Conservation (phyloP, 2,329 filamentous ascomycete genomes). For the Pseudogymnoascus sp. region DNA sequence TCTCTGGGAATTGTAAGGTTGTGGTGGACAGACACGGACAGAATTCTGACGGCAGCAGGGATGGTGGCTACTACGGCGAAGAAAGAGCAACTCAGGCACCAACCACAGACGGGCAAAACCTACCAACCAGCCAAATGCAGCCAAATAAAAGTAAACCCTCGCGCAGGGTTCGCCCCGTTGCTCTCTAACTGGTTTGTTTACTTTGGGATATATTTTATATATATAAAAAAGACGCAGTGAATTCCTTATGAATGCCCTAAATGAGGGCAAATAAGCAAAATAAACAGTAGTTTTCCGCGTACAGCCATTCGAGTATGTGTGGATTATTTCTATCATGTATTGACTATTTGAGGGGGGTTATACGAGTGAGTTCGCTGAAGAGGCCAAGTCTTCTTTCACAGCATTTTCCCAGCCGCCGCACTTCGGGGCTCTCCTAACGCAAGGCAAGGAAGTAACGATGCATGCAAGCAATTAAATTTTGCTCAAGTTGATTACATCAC, state of each 20-base stretch:
- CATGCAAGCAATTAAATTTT: not conserved
- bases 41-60: slow-evolving; percentile 1
- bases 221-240: not conserved
- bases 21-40: slow-evolving; percentile 7
- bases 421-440: not conserved
- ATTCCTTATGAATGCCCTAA: not conserved
- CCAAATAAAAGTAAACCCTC: not conserved
- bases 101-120: too few species aligned
- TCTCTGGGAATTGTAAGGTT: slow-evolving; percentile 3
- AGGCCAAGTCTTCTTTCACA: not conserved
- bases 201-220: not conserved
- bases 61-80: not conserved
- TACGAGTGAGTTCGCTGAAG: not conserved
- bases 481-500: slow-evolving; percentile 1
- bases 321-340: not conserved
- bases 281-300: not conserved
- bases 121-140: not conserved
- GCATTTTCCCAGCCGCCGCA: not conserved
- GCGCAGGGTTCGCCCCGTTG: not conserved
- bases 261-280: not conserved
- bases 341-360: not conserved
- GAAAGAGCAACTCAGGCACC: slow-evolving; percentile 5
- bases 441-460: not conserved
- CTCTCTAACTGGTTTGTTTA: slow-evolving; percentile 3
- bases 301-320: not conserved